Evolutionary conservation across 1,284 basidiomycete species (phyloP), one percentile per base, ranked within the genome.

Genomic region (Vanrija sp.): DNA sequence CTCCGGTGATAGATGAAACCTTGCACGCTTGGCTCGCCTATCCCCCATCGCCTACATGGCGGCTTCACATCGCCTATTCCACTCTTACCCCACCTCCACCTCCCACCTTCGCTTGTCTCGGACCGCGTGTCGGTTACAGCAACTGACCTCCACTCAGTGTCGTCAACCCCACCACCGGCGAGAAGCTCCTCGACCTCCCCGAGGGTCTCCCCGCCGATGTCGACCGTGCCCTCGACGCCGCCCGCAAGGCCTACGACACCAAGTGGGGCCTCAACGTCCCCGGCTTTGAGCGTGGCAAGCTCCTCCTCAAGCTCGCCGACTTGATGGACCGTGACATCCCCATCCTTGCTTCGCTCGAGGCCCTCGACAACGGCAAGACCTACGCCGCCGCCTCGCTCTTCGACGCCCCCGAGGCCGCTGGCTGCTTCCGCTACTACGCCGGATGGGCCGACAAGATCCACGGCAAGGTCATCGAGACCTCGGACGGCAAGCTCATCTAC

Each of bases 131-230:
- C 38, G 46, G 43, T 42, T 34, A 54, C 38, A 54, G 46, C 45
- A 51, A 28, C 49, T 63, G 18, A 64, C 38, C 49, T 49, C 18
- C 34, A 38, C 29, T 14, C 55, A 89, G 86, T 58, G 83, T 91
- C 44, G 76, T 88, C 76, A 91, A 92, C 78, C 91, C 90, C 16
- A 81, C 87, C 5, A 91, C 79, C 38, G 91, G 89, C 58, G 84
- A 88, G 74, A 66, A 84, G 48, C 82, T 88, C 68, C 83, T 83
- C 28, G 73, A 81, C 54, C 80, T 94, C 67, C 78, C 87, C 15
- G 86, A 86, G 67, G 91, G 82, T 34, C 83, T 83, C 26, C 61
- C 78, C 19, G 68, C 71, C 52, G 91, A 94, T 67, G 83, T 93
- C 66, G 86, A 93, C 68, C 55, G 76, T 57, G 91, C 91, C 18